These are phyloP conservation scores for Berberis vulgaris DNA, from an alignment of 164 flowering plant species.

Conservation along the genomic window DNA sequence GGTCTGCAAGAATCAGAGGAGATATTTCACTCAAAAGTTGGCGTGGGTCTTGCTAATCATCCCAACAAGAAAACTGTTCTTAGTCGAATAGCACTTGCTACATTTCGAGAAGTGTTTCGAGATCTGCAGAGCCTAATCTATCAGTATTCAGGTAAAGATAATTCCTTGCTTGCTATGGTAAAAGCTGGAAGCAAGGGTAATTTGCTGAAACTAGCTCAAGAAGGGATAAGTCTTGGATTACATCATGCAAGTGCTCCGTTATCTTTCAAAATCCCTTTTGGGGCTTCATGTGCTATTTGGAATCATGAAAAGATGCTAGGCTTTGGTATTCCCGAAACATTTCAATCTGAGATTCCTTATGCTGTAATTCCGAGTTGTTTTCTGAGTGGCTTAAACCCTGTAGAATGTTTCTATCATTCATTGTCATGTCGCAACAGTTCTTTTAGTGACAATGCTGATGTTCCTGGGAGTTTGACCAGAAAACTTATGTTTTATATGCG, in stretches of 20 bases:
- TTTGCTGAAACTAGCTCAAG: conserved; percentile 60
- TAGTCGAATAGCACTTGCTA: conserved; percentile 38
- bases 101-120: conserved; percentile 46
- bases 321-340: conserved; percentile 8
- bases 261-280: conserved; percentile 50
- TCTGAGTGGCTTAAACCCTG: conserved; percentile 65
- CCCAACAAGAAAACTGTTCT: conserved; percentile 45
- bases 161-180: conserved; percentile 65
- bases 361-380: conserved; percentile 62
- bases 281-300: conserved; percentile 56
- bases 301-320: conserved; percentile 25
- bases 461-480: conserved; percentile 75
- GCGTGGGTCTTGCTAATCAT: conserved; percentile 30
- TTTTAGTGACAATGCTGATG: conserved; percentile 82
- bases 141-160: conserved; percentile 43
- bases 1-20: conserved; percentile 65
- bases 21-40: conserved; percentile 33
- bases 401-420: conserved; percentile 76
- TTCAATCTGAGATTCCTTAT: conserved; percentile 38
- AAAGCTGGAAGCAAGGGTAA: conserved; percentile 91
- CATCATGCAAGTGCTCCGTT: conserved; percentile 55
- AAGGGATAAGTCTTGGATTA: conserved; percentile 74
- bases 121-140: conserved; percentile 50
- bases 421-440: conserved; percentile 63
- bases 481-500: conserved; percentile 86